Conservation (phyloP, 495 filamentous ascomycete genomes). For the Neurospora sp. region DNA sequence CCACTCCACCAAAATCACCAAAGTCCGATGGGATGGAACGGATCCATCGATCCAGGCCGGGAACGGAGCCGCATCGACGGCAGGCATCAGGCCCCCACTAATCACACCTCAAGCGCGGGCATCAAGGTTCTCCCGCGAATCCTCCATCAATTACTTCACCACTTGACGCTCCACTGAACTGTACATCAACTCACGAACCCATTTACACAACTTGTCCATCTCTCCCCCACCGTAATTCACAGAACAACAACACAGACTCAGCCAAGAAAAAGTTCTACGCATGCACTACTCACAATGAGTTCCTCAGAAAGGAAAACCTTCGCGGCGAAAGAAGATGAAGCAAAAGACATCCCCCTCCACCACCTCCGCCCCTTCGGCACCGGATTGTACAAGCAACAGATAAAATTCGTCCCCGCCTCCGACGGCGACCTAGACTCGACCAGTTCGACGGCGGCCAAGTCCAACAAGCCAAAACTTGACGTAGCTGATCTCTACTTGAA, state of each 20-base stretch:
- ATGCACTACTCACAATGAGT: not conserved
- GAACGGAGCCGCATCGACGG: not conserved
- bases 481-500: constrained; percentile 61
- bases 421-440: constrained; percentile 36
- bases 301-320: not conserved
- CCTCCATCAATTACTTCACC: not conserved
- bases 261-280: not conserved
- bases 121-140: not conserved
- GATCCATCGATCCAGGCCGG: not conserved
- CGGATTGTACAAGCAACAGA: constrained; percentile 62
- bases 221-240: not conserved
- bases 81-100: not conserved
- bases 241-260: not conserved
- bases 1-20: not conserved
- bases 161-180: not conserved
- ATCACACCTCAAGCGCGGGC: not conserved
- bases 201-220: not conserved
- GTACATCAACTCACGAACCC: not conserved
- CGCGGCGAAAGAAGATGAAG: constrained; percentile 11
- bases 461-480: constrained; percentile 17
- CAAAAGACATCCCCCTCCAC: constrained; percentile 58
- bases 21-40: not conserved
- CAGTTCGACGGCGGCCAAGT: constrained; percentile 4
- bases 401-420: constrained; percentile 71
- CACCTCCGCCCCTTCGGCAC: constrained; percentile 70